phyloP scores from a whole-genome alignment of 306 rosid genomes.

The Abrus pulchellus region DNA sequence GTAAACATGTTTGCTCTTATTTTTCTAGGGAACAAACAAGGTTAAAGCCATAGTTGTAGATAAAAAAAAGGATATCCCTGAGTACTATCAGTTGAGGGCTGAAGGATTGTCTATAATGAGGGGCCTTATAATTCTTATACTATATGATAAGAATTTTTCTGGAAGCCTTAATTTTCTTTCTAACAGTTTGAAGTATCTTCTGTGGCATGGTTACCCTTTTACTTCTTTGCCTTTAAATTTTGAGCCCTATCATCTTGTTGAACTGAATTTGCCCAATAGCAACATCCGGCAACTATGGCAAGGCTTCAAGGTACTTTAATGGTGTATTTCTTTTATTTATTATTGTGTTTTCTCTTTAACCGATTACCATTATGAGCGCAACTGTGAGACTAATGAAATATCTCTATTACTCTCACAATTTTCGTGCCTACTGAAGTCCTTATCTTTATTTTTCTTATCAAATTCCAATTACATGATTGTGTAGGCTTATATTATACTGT shows the following conservation, averaged over 20 bases:
- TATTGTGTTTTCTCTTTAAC: neutral
- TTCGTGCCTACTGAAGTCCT: no score
- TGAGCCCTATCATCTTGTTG: constrained; percentile 14
- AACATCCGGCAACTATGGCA: constrained; percentile 27
- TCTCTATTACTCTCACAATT: neutral
- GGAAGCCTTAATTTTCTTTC: constrained; percentile 25
- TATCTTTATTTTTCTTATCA: neutral
- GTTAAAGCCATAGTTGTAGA: constrained; percentile 45
- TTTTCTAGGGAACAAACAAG: constrained; percentile 10
- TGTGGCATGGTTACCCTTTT: constrained; percentile 45
- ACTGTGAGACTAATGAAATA: neutral
- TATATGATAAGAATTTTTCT: neutral
- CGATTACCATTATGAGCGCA: neutral
- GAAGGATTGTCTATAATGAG: constrained; percentile 38
- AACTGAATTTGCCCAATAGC: constrained; percentile 39
- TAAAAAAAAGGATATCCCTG: neutral
- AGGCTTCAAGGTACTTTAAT: constrained; percentile 32
- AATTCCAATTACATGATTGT: neutral
- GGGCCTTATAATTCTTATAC: constrained; percentile 29
- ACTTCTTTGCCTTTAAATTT: constrained; percentile 38
- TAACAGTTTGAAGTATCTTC: constrained; percentile 25
- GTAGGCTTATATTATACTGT: neutral
- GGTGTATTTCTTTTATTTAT: neutral
- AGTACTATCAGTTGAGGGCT: neutral
- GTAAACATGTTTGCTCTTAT: neutral